phyloP scores from a whole-genome alignment of 495 filamentous ascomycete genomes.

The Penicillium goetzii region DNA sequence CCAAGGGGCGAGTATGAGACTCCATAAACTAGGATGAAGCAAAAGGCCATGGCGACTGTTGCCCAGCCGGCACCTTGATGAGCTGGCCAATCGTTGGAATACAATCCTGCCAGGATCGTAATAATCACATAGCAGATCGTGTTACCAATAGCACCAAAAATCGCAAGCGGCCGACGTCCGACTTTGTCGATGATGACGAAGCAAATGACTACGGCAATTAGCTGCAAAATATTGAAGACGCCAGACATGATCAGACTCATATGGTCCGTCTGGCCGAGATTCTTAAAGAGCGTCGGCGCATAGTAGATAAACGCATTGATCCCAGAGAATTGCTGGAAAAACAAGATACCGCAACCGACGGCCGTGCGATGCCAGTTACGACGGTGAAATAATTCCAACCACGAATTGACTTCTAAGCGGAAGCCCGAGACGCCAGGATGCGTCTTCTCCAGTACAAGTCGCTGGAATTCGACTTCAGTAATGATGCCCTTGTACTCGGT shows the following conservation, averaged over 20 bases:
- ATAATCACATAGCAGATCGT: conserved; percentile 2
- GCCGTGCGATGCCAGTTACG: conserved; percentile 10
- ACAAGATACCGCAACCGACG: conserved; percentile 8
- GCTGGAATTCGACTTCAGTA: conserved; percentile 33
- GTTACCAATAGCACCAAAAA: conserved; percentile 4
- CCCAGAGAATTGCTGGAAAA: conserved; percentile 13
- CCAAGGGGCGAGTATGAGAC: conserved; percentile 4
- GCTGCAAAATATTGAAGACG: conserved; percentile 4
- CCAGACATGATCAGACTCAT: conserved; percentile 8
- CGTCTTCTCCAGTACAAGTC: conserved; percentile 1
- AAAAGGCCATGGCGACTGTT: neutral
- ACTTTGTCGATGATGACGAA: conserved; percentile 5
- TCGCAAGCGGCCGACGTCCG: conserved; percentile 2
- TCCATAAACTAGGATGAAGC: conserved; percentile 7
- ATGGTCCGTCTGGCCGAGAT: neutral
- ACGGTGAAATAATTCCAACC: conserved; percentile 8
- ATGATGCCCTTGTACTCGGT: conserved; percentile 47
- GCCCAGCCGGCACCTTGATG: conserved; percentile 2
- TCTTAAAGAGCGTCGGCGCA: conserved; percentile 6
- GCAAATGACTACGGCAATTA: neutral
- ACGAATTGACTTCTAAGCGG: conserved; percentile 5
- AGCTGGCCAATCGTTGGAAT: neutral
- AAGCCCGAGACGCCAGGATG: conserved; percentile 5
- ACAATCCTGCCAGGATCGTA: conserved; percentile 1
- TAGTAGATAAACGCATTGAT: conserved; percentile 16